phyloP scores from a whole-genome alignment of 2,329 filamentous ascomycete species.

The Talaromyces sp. region DNA sequence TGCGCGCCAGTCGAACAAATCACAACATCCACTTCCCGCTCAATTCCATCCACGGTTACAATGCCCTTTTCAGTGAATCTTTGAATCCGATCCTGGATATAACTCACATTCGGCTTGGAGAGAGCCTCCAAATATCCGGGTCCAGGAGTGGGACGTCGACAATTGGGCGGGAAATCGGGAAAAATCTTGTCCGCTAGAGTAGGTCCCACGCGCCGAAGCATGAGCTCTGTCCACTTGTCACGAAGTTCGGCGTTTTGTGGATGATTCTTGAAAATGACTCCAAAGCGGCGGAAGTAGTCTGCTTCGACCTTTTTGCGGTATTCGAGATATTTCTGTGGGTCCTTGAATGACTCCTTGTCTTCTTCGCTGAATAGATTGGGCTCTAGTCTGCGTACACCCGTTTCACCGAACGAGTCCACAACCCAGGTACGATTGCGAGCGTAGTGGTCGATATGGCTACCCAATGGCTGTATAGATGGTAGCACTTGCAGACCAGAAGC shows the following conservation, averaged over 20 bases:
- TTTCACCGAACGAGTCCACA: constrained; percentile 59
- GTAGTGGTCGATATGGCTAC: constrained; percentile 59
- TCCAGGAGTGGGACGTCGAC: constrained; percentile 62
- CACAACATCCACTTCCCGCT: constrained; percentile 60
- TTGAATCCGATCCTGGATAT: constrained; percentile 56
- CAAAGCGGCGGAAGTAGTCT: constrained; percentile 61
- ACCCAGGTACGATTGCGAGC: constrained; percentile 66
- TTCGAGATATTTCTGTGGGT: constrained; percentile 59
- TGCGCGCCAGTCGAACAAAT: constrained; percentile 69
- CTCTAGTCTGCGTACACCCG: constrained; percentile 51
- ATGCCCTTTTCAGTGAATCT: constrained; percentile 60
- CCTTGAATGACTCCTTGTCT: constrained; percentile 55
- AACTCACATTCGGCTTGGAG: constrained; percentile 59
- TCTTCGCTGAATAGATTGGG: constrained; percentile 56
- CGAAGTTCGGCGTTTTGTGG: constrained; percentile 49
- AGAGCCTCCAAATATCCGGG: constrained; percentile 67
- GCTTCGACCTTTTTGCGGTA: constrained; percentile 58
- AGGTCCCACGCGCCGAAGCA: constrained; percentile 55
- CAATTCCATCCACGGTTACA: constrained; percentile 55
- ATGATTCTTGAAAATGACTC: constrained; percentile 53
- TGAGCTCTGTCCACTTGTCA: constrained; percentile 50
- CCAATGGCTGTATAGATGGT: constrained; percentile 40
- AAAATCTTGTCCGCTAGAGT: constrained; percentile 56
- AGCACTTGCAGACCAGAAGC: constrained; percentile 57
- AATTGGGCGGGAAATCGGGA: constrained; percentile 63